Conservation (phyloP, 768 basidiomycete genomes). For the Fibroporia radiculosa region DNA sequence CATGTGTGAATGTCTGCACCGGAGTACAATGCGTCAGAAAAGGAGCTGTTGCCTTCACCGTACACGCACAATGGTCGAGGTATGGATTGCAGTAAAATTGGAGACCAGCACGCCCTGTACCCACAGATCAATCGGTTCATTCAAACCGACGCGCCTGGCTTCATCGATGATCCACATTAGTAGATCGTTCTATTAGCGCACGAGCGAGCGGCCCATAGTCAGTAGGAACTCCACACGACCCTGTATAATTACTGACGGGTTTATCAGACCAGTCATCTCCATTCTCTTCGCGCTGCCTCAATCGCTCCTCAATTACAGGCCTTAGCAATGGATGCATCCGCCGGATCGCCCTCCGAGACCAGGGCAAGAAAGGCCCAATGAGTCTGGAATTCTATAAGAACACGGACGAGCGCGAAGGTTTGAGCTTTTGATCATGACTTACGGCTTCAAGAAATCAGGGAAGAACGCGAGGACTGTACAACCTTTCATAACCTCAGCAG, state of each 20-base stretch:
- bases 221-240: neutral
- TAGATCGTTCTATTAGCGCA: constrained; percentile 31
- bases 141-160: constrained; percentile 13
- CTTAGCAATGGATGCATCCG: constrained; percentile 1
- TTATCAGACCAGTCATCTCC: constrained; percentile 12
- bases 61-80: constrained; percentile 20
- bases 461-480: constrained; percentile 18
- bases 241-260: constrained; percentile 3
- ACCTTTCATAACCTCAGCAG: constrained; percentile 21
- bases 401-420: neutral
- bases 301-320: constrained; percentile 11
- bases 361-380: neutral
- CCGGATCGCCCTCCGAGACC: neutral
- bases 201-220: neutral
- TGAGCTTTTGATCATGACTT: neutral
- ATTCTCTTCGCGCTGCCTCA: constrained; percentile 3
- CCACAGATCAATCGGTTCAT: constrained; percentile 21
- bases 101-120: constrained; percentile 18
- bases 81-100: constrained; percentile 30
- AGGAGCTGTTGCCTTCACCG: neutral
- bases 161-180: constrained; percentile 39
- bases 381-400: neutral
- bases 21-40: neutral
- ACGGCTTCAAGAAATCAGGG: constrained; percentile 28
- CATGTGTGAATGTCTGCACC: constrained; percentile 17